Evolutionary conservation across 352 stramenopile genomes (phyloP).

Genomic region (Pythium aphanidermatum): DNA sequence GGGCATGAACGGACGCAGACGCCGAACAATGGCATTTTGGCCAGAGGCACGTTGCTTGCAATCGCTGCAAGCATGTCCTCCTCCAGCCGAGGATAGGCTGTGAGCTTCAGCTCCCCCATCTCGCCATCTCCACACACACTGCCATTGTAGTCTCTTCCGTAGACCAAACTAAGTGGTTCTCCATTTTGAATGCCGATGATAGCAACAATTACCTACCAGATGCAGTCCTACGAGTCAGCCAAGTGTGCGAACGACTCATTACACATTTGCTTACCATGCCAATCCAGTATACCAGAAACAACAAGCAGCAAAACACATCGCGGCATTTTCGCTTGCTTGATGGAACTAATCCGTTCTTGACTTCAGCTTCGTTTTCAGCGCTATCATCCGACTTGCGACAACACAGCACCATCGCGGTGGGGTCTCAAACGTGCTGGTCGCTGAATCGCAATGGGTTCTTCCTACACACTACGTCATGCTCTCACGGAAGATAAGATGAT

Average conservation of each 20-base stretch:
- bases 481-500: not conserved
- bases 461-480: not conserved
- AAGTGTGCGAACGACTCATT: too few species aligned
- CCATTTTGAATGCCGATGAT: slow-evolving; percentile 59
- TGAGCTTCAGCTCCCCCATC: slow-evolving; percentile 35
- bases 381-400: slow-evolving; percentile 10
- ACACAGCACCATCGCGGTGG: slow-evolving; percentile 12
- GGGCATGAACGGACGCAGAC: slow-evolving; percentile 70
- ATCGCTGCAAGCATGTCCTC: slow-evolving; percentile 63
- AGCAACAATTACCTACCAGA: slow-evolving; percentile 46
- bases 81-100: slow-evolving; percentile 73
- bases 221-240: too few species aligned
- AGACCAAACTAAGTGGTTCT: slow-evolving; percentile 69
- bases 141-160: slow-evolving; percentile 78
- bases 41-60: slow-evolving; percentile 28
- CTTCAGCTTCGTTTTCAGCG: slow-evolving; percentile 2
- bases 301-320: slow-evolving; percentile 69
- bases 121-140: slow-evolving; percentile 61
- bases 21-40: slow-evolving; percentile 69
- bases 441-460: too few species aligned
- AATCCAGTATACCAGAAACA: slow-evolving; percentile 85
- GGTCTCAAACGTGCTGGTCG: not conserved
- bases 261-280: slow-evolving; percentile 81
- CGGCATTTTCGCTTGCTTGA: slow-evolving; percentile 38
- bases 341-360: slow-evolving; percentile 24